Evolutionary conservation across 1,284 basidiomycete species (phyloP), one percentile per base, ranked within the genome.

Genomic region (Hortiboletus rubellus): DNA sequence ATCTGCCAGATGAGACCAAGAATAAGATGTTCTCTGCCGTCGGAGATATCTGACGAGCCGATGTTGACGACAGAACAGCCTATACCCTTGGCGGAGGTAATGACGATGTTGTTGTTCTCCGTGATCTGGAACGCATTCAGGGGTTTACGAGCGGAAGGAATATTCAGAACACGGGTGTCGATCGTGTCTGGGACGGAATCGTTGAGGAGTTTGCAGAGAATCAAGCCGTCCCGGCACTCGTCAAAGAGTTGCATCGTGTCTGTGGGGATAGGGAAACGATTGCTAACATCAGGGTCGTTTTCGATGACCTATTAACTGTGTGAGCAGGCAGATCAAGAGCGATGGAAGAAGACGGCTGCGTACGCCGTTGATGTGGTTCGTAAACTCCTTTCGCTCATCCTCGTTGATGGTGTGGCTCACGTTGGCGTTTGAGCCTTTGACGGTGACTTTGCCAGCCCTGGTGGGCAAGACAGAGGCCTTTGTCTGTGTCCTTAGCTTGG

Each of bases 91-190:
- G 96, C 87, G 36, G 97, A 99, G 11, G 93, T 92, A 76, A 99
- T 98, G 72, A 99, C 96, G 67, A 99, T 96, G 77, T 98, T 99
- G 82, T 99, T 98, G 82, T 99, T 99, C 75, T 99, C 96, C 0
- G 96, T 98, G 74, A 98, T 98, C 72, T 98, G 95, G 86, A 99
- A 99, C 0, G 92, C 91, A 71, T 94, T 98, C 57, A 96, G 84
- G 22, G 86, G 85, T 74, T 92, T 95, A 46, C 83, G 82, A 7
- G 81, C 66, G 3, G 83, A 82, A 1, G 92, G 84, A 73, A 91
- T 95, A 82, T 99, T 99, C 65, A 99, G 82, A 6, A 98, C 96
- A 83, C 96, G 96, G 66, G 89, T 92, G 77, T 99, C 96, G 77
- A 99, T 99, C 9, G 96, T 99, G 75, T 99, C 96, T 22, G 96